A percentile compares a stretch with the other conserved stretches of the same genome.
phyloP scores from a whole-genome alignment of 2,329 filamentous ascomycete species.

The Xylogone sp. region DNA sequence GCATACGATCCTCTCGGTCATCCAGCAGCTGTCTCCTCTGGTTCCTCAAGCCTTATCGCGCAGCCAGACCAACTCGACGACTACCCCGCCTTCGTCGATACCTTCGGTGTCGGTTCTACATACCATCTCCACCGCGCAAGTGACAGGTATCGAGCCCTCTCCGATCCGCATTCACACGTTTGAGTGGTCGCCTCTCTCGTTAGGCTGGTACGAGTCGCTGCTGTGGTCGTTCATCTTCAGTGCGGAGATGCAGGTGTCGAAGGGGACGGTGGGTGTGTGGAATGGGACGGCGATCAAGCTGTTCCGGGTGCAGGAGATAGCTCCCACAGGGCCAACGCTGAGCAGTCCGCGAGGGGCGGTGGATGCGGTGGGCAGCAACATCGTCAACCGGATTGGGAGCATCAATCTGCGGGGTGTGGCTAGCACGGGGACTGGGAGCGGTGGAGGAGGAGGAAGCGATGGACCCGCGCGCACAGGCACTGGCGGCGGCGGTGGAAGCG shows the following conservation, averaged over 20 bases:
- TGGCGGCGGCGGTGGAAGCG: neutral
- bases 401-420: constrained; percentile 37
- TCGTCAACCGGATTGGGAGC: constrained; percentile 83
- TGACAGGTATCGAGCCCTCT: constrained; percentile 71
- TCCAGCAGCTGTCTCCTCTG: constrained; percentile 59
- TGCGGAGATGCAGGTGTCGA: constrained; percentile 81
- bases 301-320: constrained; percentile 85
- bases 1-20: constrained; percentile 77
- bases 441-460: neutral
- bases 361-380: constrained; percentile 86
- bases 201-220: constrained; percentile 94
- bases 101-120: constrained; percentile 44
- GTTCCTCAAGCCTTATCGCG: constrained; percentile 44
- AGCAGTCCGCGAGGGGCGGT: constrained; percentile 85
- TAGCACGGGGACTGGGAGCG: neutral
- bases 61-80: constrained; percentile 35
- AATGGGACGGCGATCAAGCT: constrained; percentile 84
- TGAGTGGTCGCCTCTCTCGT: constrained; percentile 84
- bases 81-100: constrained; percentile 4
- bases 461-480: neutral
- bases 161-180: constrained; percentile 81
- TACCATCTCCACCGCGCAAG: constrained; percentile 55
- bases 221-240: constrained; percentile 93
- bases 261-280: constrained; percentile 89
- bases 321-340: constrained; percentile 73